phyloP scores from a whole-genome alignment of 2,329 filamentous ascomycete species.

The Cladosporium oxysporum region DNA sequence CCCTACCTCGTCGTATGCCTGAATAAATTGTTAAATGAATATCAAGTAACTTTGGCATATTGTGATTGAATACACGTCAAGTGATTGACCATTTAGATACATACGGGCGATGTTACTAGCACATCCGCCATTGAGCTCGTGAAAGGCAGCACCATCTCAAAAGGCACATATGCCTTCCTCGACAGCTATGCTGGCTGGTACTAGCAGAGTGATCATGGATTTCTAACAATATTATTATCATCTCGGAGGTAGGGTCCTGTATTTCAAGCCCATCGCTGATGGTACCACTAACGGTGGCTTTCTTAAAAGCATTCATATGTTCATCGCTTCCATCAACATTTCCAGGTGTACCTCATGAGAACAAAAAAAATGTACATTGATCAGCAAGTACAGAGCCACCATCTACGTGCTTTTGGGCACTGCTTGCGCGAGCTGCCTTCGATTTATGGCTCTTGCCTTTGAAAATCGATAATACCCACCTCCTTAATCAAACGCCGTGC shows the following conservation, averaged over 20 bases:
- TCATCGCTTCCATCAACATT: not conserved
- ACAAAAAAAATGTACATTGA: not conserved
- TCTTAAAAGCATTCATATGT: not conserved
- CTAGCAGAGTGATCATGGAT: not conserved
- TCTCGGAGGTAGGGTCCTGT: not conserved
- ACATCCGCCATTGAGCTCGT: not conserved
- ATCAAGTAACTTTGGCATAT: not conserved
- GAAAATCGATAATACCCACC: not conserved
- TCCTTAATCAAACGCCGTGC: slow-evolving; percentile 9
- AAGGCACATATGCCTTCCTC: not conserved
- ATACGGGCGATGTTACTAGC: not conserved
- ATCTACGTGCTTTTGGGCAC: slow-evolving; percentile 3
- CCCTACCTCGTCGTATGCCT: no score
- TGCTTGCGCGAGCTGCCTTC: not conserved
- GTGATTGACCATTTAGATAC: not conserved
- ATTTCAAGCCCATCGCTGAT: not conserved
- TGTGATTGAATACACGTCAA: not conserved
- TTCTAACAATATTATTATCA: not conserved
- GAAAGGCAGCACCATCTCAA: not conserved
- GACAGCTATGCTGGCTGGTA: not conserved
- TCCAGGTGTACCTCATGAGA: not conserved
- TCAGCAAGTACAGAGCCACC: not conserved
- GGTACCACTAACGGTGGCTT: not conserved
- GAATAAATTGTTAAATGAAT: not conserved
- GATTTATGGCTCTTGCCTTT: not conserved